Evolutionary conservation across 2,329 filamentous ascomycete species (phyloP).

Genomic region (Hymenoscyphus scutula): DNA sequence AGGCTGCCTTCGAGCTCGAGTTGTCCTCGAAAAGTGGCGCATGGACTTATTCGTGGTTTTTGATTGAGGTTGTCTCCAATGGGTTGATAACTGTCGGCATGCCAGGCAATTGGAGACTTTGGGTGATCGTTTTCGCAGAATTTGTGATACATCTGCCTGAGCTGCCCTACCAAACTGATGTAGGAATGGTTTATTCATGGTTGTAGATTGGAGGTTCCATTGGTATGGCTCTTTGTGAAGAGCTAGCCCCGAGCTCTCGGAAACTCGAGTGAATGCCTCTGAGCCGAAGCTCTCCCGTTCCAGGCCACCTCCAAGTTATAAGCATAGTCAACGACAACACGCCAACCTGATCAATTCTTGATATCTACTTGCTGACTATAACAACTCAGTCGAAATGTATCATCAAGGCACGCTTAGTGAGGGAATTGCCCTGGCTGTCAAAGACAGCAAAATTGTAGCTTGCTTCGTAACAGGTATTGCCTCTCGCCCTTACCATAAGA

Average conservation of each 20-base stretch:
- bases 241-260: no score
- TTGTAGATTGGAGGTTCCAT: no score
- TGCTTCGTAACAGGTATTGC: slow-evolving; percentile 69
- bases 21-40: no score
- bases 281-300: no score
- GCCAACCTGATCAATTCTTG: not conserved
- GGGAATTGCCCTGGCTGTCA: slow-evolving; percentile 74
- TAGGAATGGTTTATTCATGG: slow-evolving; percentile 26
- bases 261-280: no score
- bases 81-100: slow-evolving; percentile 32
- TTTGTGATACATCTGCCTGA: not conserved
- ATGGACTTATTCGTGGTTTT: not conserved
- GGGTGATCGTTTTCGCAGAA: slow-evolving; percentile 11
- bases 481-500: not conserved
- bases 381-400: slow-evolving; percentile 59
- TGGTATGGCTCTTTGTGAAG: no score
- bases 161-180: slow-evolving; percentile 12
- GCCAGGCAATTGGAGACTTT: slow-evolving; percentile 22
- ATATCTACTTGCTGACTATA: no score
- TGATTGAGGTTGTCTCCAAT: slow-evolving; percentile 21
- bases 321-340: not conserved
- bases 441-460: slow-evolving; percentile 72
- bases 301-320: no score
- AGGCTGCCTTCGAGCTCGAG: no score
- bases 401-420: slow-evolving; percentile 76